A percentile compares a stretch with the other conserved stretches of the same genome.
phyloP scores from a whole-genome alignment of 495 filamentous ascomycete species.

The Sphaerosporella brunnea region DNA sequence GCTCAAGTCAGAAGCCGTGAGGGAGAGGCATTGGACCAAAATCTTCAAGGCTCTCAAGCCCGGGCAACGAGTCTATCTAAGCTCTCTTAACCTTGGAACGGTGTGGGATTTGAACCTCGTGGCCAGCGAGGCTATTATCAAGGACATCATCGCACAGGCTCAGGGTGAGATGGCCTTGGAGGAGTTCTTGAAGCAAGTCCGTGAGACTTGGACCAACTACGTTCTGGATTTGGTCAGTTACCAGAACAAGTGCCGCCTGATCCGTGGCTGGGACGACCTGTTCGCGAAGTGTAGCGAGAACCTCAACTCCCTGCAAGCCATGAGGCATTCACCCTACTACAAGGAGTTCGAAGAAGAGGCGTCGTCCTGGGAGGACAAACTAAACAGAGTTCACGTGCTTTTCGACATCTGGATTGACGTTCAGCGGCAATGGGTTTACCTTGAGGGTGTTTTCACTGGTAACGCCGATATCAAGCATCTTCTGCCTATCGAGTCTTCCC shows the following conservation, averaged over 20 bases:
- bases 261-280: conserved; percentile 94
- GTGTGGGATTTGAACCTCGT: conserved; percentile 93
- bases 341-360: conserved; percentile 98
- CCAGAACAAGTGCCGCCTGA: conserved; percentile 91
- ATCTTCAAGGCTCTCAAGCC: conserved; percentile 92
- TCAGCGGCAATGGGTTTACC: conserved; percentile 96
- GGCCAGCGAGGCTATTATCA: conserved; percentile 67
- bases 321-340: conserved; percentile 97
- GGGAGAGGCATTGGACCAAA: conserved; percentile 89
- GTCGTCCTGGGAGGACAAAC: conserved; percentile 87
- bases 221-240: conserved; percentile 88
- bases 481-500: conserved; percentile 81
- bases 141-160: conserved; percentile 82
- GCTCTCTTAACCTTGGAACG: conserved; percentile 87
- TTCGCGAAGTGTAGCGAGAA: conserved; percentile 98
- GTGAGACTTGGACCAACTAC: conserved; percentile 91
- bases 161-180: conserved; percentile 97
- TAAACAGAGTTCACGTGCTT: conserved; percentile 89
- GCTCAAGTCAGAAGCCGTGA: conserved; percentile 90
- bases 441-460: conserved; percentile 95
- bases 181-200: conserved; percentile 87
- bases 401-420: conserved; percentile 99
- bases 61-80: conserved; percentile 69
- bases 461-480: conserved; percentile 98
- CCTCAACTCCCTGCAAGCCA: conserved; percentile 88